These are phyloP conservation scores for Asparagopsis taxiformis DNA, from an alignment of 31 red algal species.

Conservation along the genomic window DNA sequence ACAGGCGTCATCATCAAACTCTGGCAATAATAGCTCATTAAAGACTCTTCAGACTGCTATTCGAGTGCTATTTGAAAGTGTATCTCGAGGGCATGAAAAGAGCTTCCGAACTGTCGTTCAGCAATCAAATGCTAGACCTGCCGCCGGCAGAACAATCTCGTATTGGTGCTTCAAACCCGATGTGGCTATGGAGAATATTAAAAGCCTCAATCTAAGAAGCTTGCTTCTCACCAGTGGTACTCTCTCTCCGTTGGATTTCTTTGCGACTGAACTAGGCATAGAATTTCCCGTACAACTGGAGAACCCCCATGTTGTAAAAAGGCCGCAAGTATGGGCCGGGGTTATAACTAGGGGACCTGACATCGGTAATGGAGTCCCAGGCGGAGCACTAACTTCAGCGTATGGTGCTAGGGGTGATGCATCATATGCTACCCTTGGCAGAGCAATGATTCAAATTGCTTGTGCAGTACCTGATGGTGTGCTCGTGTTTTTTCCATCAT, in stretches of 20 bases:
- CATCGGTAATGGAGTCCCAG: conserved; percentile 16
- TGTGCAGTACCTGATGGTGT: conserved; percentile 83
- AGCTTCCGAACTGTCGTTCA: conserved; percentile 77
- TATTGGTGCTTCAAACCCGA: conserved; percentile 93
- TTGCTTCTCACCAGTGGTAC: no score
- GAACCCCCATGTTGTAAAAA: conserved; percentile 86
- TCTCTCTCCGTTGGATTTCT: no score
- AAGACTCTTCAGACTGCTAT: conserved; percentile 56
- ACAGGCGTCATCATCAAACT: background rate
- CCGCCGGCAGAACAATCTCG: conserved; percentile 57
- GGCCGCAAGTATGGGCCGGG: conserved; percentile 65
- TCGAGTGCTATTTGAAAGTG: conserved; percentile 66
- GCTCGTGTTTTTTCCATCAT: no score
- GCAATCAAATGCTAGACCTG: conserved; percentile 17
- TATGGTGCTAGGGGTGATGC: conserved; percentile 67
- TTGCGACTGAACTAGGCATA: no score
- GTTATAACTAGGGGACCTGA: conserved; percentile 64
- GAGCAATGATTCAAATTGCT: conserved; percentile 68
- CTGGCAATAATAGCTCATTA: conserved; percentile 41
- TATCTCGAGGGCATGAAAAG: conserved; percentile 1
- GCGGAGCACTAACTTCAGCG: conserved; percentile 64
- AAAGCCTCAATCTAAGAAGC: conserved; percentile 54
- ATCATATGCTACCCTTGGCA: conserved; percentile 76
- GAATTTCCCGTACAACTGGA: conserved; percentile 89
- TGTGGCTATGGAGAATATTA: conserved; percentile 65